Evolutionary conservation across 495 filamentous ascomycete species (phyloP).

Genomic region (Annulohypoxylon nitens): DNA sequence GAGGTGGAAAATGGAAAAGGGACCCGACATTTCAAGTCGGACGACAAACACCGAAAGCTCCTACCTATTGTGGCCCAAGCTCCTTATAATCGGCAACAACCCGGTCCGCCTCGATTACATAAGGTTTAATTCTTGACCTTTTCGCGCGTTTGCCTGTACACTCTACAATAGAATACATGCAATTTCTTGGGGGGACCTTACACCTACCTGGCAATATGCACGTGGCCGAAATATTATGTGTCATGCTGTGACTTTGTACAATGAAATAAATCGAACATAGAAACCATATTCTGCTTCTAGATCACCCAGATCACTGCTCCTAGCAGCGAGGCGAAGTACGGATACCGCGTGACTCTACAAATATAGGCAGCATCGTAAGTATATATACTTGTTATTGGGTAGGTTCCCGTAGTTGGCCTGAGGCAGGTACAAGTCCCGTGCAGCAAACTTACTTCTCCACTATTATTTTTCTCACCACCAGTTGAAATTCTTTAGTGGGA

Average conservation of each 20-base stretch:
- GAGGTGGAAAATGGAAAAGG: not conserved
- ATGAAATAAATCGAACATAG: constrained; percentile 12
- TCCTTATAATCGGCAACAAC: constrained; percentile 6
- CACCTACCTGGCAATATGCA: constrained; percentile 2
- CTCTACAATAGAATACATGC: constrained; percentile 4
- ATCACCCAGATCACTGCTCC: constrained; percentile 1
- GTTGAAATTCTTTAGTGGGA: constrained; percentile 29
- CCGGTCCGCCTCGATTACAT: constrained; percentile 5
- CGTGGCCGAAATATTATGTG: not conserved
- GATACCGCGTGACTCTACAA: not conserved
- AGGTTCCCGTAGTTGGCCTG: constrained; percentile 3
- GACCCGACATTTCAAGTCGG: not conserved
- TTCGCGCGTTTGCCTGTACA: not conserved
- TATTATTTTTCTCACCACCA: constrained; percentile 15
- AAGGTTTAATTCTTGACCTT: not conserved
- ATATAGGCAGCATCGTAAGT: constrained; percentile 3
- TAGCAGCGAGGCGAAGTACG: not conserved
- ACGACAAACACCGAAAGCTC: constrained; percentile 10
- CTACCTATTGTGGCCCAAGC: constrained; percentile 10
- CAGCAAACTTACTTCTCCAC: constrained; percentile 29
- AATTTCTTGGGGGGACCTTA: not conserved
- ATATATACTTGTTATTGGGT: not conserved
- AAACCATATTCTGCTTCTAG: constrained; percentile 13
- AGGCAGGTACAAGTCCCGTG: constrained; percentile 28
- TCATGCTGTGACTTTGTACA: constrained; percentile 13